Conservation (phyloP, 768 basidiomycete genomes). For the Amanita fuliginea region DNA sequence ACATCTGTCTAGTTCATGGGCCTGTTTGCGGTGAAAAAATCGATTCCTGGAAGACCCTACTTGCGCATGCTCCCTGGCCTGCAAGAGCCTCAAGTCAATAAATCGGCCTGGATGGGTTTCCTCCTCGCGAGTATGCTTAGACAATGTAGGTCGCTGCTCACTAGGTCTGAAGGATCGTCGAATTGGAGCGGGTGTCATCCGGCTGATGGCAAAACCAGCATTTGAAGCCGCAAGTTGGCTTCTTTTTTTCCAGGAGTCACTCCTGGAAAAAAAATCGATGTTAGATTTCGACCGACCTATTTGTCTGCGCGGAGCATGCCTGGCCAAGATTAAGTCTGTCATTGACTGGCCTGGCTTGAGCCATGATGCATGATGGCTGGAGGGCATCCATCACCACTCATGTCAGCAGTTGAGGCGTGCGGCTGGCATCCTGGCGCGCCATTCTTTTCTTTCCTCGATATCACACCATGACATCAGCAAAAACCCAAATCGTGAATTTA, state of each 20-base stretch:
- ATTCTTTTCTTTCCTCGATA: too few relatives aligned
- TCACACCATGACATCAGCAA: background rate
- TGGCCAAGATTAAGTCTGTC: background rate
- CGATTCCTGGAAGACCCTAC: background rate
- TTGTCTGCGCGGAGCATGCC: background rate
- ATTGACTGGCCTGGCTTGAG: conserved; percentile 1
- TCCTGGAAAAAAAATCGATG: background rate
- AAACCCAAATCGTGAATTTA: background rate
- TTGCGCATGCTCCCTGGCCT: background rate
- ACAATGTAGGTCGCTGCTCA: background rate
- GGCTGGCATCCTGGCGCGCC: too few relatives aligned
- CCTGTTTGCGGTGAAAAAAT: background rate
- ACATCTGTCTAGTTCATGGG: background rate
- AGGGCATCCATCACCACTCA: background rate
- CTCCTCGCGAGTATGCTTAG: background rate
- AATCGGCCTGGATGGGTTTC: background rate
- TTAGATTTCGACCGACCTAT: background rate
- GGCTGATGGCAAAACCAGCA: background rate
- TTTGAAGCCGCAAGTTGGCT: too few relatives aligned
- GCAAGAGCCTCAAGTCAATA: background rate
- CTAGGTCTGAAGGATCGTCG: too few relatives aligned
- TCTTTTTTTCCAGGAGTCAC: too few relatives aligned
- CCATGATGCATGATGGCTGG: conserved; percentile 1
- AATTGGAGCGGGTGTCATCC: conserved; percentile 1
- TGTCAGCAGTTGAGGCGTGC: background rate